These are phyloP conservation scores for Neckera pumila DNA, from an alignment of 225 moss, liverwort and hornwort genomes.

Conservation along the genomic window DNA sequence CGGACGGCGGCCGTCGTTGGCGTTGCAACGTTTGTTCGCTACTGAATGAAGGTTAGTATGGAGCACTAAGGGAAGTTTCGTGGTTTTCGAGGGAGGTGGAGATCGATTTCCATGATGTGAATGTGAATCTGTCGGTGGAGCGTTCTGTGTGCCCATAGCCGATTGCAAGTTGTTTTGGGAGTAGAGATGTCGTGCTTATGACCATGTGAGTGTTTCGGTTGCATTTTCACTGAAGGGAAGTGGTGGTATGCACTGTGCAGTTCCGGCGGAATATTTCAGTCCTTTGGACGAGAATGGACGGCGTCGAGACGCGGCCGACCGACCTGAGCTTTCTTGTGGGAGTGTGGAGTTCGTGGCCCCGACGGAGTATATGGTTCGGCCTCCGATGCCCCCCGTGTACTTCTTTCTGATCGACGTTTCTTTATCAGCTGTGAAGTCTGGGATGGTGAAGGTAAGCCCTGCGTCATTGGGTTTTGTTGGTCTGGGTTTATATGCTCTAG, in stretches of 20 bases:
- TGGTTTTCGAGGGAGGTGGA: background rate
- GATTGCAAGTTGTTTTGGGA: background rate
- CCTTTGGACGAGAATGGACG: constrained; percentile 83
- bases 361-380: constrained; percentile 98
- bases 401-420: constrained; percentile 97
- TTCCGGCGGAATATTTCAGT: constrained; percentile 85
- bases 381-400: constrained; percentile 98
- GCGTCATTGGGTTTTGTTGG: background rate
- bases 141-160: background rate
- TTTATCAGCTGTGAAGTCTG: constrained; percentile 70
- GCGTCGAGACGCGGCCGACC: constrained; percentile 71
- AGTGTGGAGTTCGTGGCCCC: constrained; percentile 90
- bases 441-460: constrained; percentile 81
- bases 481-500: background rate
- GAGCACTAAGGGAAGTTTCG: background rate
- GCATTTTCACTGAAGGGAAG: background rate
- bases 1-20: constrained; percentile 92
- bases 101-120: background rate
- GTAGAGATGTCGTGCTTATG: background rate
- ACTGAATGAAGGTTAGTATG: constrained; percentile 73
- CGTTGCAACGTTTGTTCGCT: constrained; percentile 92
- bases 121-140: background rate
- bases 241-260: constrained; percentile 17
- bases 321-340: constrained; percentile 87
- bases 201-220: background rate